phyloP scores from a whole-genome alignment of 1,139 yeast species.

The Hemisphaericaspora xylofermentans region DNA sequence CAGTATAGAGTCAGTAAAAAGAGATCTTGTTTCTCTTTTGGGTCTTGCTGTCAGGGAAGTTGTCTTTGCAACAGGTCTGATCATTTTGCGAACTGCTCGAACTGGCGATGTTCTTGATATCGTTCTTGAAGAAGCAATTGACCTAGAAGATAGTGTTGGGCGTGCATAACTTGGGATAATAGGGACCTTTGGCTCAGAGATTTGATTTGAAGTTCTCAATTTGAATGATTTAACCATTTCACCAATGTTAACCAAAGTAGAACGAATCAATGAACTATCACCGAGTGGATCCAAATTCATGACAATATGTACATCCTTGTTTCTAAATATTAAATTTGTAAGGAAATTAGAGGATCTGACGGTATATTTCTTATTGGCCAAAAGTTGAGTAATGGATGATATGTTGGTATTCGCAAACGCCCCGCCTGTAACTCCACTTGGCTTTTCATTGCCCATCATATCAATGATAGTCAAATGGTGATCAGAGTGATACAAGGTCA shows the following conservation, averaged over 20 bases:
- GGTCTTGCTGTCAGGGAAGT: not conserved
- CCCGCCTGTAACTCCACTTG: constrained; percentile 10
- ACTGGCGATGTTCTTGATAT: not conserved
- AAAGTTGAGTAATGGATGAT: constrained; percentile 30
- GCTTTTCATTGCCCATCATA: constrained; percentile 33
- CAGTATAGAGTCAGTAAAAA: not conserved
- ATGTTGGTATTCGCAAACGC: constrained; percentile 30
- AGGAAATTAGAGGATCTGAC: constrained; percentile 28
- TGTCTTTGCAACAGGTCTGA: not conserved
- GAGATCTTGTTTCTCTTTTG: not conserved
- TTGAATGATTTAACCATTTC: constrained; percentile 23
- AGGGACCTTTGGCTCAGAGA: constrained; percentile 4
- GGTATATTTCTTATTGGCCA: constrained; percentile 11
- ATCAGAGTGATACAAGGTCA: constrained; percentile 23
- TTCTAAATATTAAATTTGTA: constrained; percentile 30
- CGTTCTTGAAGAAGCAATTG: not conserved
- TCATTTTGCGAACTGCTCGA: not conserved
- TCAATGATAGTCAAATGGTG: constrained; percentile 28
- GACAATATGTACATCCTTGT: constrained; percentile 22
- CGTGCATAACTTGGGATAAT: constrained; percentile 30
- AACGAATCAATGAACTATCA: constrained; percentile 25
- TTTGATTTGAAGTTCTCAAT: constrained; percentile 5
- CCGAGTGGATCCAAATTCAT: constrained; percentile 32
- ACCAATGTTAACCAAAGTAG: constrained; percentile 29
- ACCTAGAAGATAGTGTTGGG: constrained; percentile 26